Evolutionary conservation across 2,329 filamentous ascomycete species (phyloP).

Genomic region (Microsporum canis): DNA sequence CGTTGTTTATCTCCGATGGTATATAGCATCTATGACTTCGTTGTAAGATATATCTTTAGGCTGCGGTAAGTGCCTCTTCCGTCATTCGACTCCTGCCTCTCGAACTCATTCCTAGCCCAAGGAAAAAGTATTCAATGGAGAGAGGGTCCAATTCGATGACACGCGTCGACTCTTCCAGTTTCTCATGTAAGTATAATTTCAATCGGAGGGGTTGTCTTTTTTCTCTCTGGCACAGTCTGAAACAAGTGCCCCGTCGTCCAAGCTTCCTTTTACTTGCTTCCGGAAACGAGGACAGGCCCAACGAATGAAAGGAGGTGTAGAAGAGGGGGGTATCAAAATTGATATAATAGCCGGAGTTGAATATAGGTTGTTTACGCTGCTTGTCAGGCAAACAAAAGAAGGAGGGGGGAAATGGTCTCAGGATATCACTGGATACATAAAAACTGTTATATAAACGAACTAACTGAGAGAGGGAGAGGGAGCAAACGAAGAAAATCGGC

Average conservation of each 20-base stretch:
- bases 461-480: neutral
- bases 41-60: neutral
- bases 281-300: neutral
- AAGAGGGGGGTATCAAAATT: neutral
- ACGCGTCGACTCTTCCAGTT: neutral
- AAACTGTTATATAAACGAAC: neutral
- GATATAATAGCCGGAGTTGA: neutral
- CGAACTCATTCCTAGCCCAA: neutral
- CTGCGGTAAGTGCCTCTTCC: neutral
- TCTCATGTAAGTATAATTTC: neutral
- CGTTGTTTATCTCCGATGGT: neutral
- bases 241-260: neutral
- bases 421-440: neutral
- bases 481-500: neutral
- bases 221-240: neutral
- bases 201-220: neutral
- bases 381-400: neutral
- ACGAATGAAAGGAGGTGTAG: neutral
- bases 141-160: neutral
- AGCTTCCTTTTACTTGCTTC: neutral
- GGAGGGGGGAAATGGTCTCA: neutral
- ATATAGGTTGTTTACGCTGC: neutral
- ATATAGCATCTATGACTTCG: neutral
- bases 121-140: neutral
- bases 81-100: neutral